Conservation (phyloP, 345 rosid species). For the Draba incana region DNA sequence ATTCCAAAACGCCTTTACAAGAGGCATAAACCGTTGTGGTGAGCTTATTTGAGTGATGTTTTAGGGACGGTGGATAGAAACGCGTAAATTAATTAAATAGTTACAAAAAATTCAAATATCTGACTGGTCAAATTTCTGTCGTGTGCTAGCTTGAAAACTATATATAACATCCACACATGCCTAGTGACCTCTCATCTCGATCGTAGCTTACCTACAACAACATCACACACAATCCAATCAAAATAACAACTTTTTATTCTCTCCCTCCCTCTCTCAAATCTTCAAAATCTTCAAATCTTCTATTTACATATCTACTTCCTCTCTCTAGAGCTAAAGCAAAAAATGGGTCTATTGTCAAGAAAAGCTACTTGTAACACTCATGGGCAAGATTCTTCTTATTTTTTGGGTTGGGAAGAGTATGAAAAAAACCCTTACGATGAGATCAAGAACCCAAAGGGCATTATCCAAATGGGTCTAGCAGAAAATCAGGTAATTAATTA, state of each 20-base stretch:
- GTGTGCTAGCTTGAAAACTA: slow-evolving; percentile 36
- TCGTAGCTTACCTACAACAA: slow-evolving; percentile 44
- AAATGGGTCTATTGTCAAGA: slow-evolving; percentile 61
- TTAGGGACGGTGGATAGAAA: slow-evolving; percentile 43
- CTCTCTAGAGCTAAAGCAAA: slow-evolving; percentile 21
- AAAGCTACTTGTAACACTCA: slow-evolving; percentile 67
- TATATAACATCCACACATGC: slow-evolving; percentile 45
- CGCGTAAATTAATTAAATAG: slow-evolving; percentile 40
- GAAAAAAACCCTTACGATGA: slow-evolving; percentile 76
- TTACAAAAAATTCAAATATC: slow-evolving; percentile 17
- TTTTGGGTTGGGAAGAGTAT: slow-evolving; percentile 77
- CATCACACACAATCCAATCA: slow-evolving; percentile 39
- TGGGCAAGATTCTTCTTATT: slow-evolving; percentile 81
- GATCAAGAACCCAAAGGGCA: slow-evolving; percentile 63
- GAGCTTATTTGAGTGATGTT: slow-evolving; percentile 34
- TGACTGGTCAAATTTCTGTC: slow-evolving; percentile 41
- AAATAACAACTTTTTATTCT: slow-evolving; percentile 12
- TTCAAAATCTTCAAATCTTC: slow-evolving; percentile 25
- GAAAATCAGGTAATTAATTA: slow-evolving; percentile 60
- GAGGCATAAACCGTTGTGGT: slow-evolving; percentile 16
- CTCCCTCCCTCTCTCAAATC: slow-evolving; percentile 29
- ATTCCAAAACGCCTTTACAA: slow-evolving; percentile 5
- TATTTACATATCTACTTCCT: not conserved
- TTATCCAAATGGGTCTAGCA: slow-evolving; percentile 86
- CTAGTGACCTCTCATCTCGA: slow-evolving; percentile 40